These are phyloP conservation scores for Trichosanthes cucumerina DNA, from an alignment of 306 rosid species.

Conservation along the genomic window DNA sequence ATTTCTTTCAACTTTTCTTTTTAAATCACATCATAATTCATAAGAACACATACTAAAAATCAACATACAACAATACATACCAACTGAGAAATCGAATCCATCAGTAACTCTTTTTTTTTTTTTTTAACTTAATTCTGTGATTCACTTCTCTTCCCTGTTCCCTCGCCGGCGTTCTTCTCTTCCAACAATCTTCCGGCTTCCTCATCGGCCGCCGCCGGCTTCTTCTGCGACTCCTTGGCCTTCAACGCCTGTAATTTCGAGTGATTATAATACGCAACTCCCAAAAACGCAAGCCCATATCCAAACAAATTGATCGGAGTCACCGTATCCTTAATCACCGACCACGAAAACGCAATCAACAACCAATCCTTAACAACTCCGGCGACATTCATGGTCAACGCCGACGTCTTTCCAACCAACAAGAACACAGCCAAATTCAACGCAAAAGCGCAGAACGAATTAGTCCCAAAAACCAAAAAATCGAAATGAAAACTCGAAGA, in stretches of 20 bases:
- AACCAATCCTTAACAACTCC: constrained; percentile 71
- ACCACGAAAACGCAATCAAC: constrained; percentile 63
- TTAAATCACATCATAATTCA: neutral
- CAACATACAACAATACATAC: neutral
- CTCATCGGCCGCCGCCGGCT: constrained; percentile 32
- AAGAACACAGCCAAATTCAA: constrained; percentile 59
- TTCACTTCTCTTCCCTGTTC: constrained; percentile 34
- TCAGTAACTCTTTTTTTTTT: neutral
- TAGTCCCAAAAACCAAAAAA: constrained; percentile 42
- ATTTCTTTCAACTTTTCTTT: neutral
- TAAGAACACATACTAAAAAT: neutral
- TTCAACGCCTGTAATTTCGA: constrained; percentile 53
- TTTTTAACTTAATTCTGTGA: constrained; percentile 19
- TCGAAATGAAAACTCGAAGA: constrained; percentile 39
- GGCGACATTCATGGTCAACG: constrained; percentile 69
- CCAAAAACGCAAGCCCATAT: constrained; percentile 55
- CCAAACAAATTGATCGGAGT: constrained; percentile 59
- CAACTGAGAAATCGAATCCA: neutral
- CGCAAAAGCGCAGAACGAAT: constrained; percentile 58
- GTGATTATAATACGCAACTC: constrained; percentile 60
- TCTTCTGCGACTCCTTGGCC: constrained; percentile 60
- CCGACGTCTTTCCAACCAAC: constrained; percentile 59
- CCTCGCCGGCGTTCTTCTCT: constrained; percentile 39
- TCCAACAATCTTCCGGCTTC: constrained; percentile 50
- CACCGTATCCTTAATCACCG: constrained; percentile 58